phyloP scores from a whole-genome alignment of 305 asterid species.

The Withania somnifera region DNA sequence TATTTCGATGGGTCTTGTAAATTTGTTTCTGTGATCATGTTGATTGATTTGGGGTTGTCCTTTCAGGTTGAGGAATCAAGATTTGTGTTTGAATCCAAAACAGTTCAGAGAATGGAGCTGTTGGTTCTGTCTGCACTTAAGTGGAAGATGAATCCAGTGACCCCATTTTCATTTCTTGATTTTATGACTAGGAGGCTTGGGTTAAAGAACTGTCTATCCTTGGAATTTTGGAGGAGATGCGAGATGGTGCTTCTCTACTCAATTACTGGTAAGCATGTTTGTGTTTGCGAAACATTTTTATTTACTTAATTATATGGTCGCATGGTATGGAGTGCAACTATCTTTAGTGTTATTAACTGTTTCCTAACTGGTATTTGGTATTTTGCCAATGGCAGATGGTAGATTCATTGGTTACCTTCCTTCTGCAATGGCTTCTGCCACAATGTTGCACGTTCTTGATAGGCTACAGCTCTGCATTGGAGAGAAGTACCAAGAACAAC shows the following conservation, averaged over 20 bases:
- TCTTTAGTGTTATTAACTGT: too few species aligned
- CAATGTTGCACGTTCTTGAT: conserved; percentile 59
- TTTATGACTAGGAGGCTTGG: conserved; percentile 38
- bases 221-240: conserved; percentile 43
- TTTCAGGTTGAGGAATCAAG: conserved; percentile 51
- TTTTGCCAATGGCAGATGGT: conserved; percentile 30
- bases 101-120: conserved; percentile 69
- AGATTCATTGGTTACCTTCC: conserved; percentile 47
- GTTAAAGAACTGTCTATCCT: conserved; percentile 18
- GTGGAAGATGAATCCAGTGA: conserved; percentile 86
- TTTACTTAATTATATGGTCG: too few species aligned
- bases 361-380: neutral
- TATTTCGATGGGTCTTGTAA: neutral
- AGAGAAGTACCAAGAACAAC: conserved; percentile 35
- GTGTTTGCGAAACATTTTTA: neutral
- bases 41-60: neutral
- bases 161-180: conserved; percentile 64
- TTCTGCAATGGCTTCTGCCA: conserved; percentile 69
- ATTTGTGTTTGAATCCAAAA: conserved; percentile 53
- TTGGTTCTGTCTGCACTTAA: conserved; percentile 47
- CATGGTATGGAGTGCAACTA: too few species aligned
- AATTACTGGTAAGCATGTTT: conserved; percentile 27
- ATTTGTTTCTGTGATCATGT: neutral
- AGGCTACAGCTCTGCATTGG: conserved; percentile 41
- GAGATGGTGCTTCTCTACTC: conserved; percentile 39